Base-by-base conservation (phyloP, 2,329 filamentous ascomycete species). In the Cytospora paraplurivora region DNA sequence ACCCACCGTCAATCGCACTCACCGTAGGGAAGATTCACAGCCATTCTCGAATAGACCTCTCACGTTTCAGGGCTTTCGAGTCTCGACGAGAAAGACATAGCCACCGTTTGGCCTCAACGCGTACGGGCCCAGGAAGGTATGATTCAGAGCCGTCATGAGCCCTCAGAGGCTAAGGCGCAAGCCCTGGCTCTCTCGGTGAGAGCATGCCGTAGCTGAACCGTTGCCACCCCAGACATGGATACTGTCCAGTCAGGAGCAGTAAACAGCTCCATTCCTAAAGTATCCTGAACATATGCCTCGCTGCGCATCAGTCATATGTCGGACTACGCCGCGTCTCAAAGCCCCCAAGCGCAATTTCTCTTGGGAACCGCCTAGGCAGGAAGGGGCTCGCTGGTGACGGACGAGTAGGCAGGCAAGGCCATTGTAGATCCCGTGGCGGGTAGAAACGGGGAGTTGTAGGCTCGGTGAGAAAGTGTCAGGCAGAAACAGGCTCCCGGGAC, bases 261-360 rank as follows among this genome's bases (percentile, higher is more conserved):
- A 19, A 15, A 49, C 33, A 50, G 38, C 38, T 47, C 49, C 38
- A 53, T 19, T 52, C 13, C 35, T 19, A 38, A 49, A 11, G 49
- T 49, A 51, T 50, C 59, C 59, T 12, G 33, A 4, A 15, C 51
- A 38, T 32, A 49, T 38, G 59, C 59, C 59, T 61, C 51, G 59
- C 51, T 61, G 59, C 59, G 52, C 27, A 49, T 55, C 27, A 61
- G 51, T 61, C 59, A 61, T 50, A 38, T 21, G 58, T 17, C 15
- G 32, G 19, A 34, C 33, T 44, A 38, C 17, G 41, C 19, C 51
- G 44, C 44, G 7, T 47, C n/a, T 47, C 44, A 47, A 8, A 21
- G 44, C 44, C 35, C 44, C 19, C 38, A 38, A 33, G 59, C 38
- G 33, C 19, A 38, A 53, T 52, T 6, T 33, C 11, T 10, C 33